Evolutionary conservation across 192 early-diverging fungal species (phyloP).

Genomic region (Obelidium mucronatum): DNA sequence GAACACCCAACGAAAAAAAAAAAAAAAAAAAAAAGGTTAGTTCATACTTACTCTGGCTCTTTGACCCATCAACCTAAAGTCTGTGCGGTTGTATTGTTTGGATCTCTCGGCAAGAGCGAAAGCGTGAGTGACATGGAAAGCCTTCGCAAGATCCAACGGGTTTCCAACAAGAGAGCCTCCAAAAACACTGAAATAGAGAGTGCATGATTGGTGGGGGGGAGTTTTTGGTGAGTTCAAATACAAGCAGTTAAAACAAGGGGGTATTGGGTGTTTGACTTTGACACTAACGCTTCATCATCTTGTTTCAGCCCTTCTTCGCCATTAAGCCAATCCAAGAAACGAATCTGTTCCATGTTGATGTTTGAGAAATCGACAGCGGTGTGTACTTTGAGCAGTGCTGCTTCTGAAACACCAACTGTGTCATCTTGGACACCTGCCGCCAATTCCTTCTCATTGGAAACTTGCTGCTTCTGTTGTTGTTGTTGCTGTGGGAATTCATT

Average conservation of each 20-base stretch:
- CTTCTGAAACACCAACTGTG: too few species aligned
- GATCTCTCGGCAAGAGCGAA: not conserved
- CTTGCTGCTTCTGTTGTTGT: too few species aligned
- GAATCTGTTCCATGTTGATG: conserved; percentile 19
- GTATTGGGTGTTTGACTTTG: not conserved
- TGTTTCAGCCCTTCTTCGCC: conserved; percentile 2
- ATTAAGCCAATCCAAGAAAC: conserved; percentile 25
- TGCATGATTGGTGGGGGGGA: not conserved
- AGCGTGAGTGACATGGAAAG: not conserved
- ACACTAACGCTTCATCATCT: not conserved
- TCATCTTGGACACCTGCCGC: too few species aligned
- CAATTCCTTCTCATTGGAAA: too few species aligned
- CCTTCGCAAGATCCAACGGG: not conserved
- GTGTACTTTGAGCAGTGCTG: not conserved
- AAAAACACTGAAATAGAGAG: conserved; percentile 2
- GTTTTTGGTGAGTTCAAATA: too few species aligned
- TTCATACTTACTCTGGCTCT: conserved; percentile 19
- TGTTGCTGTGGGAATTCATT: too few species aligned
- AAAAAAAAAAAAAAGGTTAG: not conserved
- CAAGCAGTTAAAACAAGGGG: too few species aligned
- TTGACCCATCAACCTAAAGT: conserved; percentile 30
- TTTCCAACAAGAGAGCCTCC: conserved; percentile 17
- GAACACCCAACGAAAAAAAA: not conserved
- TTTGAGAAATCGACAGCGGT: not conserved
- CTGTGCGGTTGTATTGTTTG: conserved; percentile 28